Evolutionary conservation across 805 yeast species (phyloP).

Genomic region (Metschnikowia orientalis): DNA sequence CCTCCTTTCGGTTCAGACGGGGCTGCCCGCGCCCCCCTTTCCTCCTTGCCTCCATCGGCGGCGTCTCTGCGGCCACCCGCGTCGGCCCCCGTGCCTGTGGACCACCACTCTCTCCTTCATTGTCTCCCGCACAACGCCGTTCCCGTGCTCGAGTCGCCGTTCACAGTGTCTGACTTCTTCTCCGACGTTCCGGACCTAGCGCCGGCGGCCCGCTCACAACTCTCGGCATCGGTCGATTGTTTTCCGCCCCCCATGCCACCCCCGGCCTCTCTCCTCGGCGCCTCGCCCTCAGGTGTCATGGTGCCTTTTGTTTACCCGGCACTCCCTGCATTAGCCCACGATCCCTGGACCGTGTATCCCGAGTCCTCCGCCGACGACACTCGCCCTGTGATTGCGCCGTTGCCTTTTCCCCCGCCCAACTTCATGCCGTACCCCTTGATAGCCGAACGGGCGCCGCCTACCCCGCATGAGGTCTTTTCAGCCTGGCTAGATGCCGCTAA

Average conservation of each 20-base stretch:
- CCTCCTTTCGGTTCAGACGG: background rate
- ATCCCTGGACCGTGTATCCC: conserved; percentile 10
- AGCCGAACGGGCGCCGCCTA: conserved; percentile 31
- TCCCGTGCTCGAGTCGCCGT: conserved; percentile 35
- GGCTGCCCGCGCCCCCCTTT: conserved; percentile 4
- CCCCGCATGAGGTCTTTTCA: conserved; percentile 35
- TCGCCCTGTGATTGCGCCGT: conserved; percentile 30
- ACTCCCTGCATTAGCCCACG: conserved; percentile 28
- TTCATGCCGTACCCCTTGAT: conserved; percentile 42
- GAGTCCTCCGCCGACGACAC: background rate
- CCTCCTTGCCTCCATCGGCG: conserved; percentile 1
- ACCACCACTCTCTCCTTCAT: conserved; percentile 22
- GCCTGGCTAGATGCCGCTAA: conserved; percentile 35
- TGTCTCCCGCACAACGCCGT: conserved; percentile 34
- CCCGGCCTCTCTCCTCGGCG: conserved; percentile 2
- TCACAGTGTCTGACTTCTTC: conserved; percentile 30
- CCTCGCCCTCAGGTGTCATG: conserved; percentile 28
- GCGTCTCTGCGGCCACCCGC: too few relatives aligned
- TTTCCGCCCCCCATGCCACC: conserved; percentile 44
- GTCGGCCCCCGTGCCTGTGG: background rate
- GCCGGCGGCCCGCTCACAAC: conserved; percentile 18
- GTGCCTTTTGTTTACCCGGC: conserved; percentile 43
- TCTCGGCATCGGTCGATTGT: conserved; percentile 20
- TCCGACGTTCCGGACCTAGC: conserved; percentile 25
- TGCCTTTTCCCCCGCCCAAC: conserved; percentile 43